phyloP scores from a whole-genome alignment of 1,139 yeast genomes.

The Pichia sp. region DNA sequence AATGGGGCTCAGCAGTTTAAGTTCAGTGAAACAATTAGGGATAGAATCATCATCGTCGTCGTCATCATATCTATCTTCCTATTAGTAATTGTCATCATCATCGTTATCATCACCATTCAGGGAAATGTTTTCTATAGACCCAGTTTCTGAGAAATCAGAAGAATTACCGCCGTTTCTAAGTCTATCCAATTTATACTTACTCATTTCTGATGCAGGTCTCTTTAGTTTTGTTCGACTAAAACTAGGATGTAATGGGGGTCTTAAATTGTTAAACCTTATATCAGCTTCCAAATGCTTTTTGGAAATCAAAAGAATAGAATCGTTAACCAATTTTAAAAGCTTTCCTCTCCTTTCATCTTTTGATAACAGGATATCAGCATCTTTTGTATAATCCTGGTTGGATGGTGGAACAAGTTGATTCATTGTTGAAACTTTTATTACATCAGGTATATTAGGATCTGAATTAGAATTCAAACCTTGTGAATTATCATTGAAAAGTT shows the following conservation, averaged over 20 bases:
- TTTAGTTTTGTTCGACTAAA: neutral
- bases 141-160: conserved; percentile 3
- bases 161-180: neutral
- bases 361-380: conserved; percentile 3
- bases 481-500: conserved; percentile 5
- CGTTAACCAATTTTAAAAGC: conserved; percentile 1
- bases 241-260: neutral
- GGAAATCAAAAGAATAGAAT: neutral
- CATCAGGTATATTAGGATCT: conserved; percentile 22
- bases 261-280: neutral
- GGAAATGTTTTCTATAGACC: conserved; percentile 7
- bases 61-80: conserved; percentile 4
- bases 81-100: neutral
- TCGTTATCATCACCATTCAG: conserved; percentile 8
- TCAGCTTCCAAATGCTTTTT: neutral
- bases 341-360: neutral
- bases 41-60: conserved; percentile 1
- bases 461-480: neutral
- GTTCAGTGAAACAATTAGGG: no score
- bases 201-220: neutral
- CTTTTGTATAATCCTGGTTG: conserved; percentile 10
- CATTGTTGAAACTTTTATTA: conserved; percentile 23
- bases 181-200: neutral
- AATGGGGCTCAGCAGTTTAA: neutral
- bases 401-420: conserved; percentile 18